These are phyloP conservation scores for Asterionellopsis glacialis DNA, from an alignment of 108 stramenopile genomes.

Conservation along the genomic window DNA sequence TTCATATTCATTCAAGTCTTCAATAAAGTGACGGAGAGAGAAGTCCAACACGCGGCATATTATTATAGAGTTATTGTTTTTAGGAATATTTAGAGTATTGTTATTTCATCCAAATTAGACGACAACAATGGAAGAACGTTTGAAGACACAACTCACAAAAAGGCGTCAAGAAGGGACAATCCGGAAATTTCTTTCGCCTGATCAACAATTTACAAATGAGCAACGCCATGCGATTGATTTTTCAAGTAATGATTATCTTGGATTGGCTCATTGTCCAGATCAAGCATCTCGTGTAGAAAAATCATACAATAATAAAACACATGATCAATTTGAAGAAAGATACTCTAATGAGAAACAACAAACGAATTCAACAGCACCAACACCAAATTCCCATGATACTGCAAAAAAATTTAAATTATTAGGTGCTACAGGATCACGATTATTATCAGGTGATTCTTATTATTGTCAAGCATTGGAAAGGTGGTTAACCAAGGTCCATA, in stretches of 20 bases:
- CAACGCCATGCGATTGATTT: slow-evolving; percentile 84
- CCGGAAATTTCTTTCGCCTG: slow-evolving; percentile 29
- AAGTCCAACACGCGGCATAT: too few species aligned
- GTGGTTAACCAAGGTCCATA: slow-evolving; percentile 62
- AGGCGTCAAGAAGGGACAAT: slow-evolving; percentile 38
- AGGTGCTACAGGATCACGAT: slow-evolving; percentile 92
- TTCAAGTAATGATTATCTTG: slow-evolving; percentile 96
- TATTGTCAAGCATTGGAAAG: slow-evolving; percentile 71
- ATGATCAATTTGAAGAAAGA: too few species aligned
- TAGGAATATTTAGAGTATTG: too few species aligned
- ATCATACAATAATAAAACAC: too few species aligned
- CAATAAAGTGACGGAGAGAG: too few species aligned
- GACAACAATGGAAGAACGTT: slow-evolving; percentile 26
- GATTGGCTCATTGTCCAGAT: slow-evolving; percentile 71
- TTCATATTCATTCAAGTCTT: too few species aligned
- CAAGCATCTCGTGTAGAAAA: slow-evolving; percentile 45
- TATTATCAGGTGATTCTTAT: slow-evolving; percentile 87
- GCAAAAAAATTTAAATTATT: slow-evolving; percentile 6
- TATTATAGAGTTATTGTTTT: too few species aligned
- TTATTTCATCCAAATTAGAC: too few species aligned
- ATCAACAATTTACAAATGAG: background rate
- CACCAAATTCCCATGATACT: background rate
- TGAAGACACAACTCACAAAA: slow-evolving; percentile 34
- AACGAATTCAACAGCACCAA: background rate
- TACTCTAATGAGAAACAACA: too few species aligned